phyloP scores from a whole-genome alignment of 441 rosid species.

The Daphne laureola region DNA sequence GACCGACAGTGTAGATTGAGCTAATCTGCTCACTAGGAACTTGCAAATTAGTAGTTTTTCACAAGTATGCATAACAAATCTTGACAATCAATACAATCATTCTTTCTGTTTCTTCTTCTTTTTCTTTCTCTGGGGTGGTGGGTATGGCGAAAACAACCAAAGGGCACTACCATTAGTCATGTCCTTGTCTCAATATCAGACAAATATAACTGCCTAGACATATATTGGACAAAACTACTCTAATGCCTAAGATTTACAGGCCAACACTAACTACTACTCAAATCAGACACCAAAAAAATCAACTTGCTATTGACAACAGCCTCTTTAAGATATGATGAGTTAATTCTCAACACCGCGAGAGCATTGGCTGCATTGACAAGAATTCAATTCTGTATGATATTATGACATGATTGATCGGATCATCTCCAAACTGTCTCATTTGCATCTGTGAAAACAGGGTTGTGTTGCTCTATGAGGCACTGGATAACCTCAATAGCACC shows the following conservation, averaged over 20 bases:
- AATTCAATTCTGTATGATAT: not conserved
- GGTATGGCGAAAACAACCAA: no score
- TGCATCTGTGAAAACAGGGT: slow-evolving; percentile 75
- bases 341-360: not conserved
- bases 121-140: no score
- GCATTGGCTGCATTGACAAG: not conserved
- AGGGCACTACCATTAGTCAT: not conserved
- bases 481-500: slow-evolving; percentile 73
- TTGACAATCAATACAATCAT: no score
- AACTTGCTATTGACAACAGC: no score
- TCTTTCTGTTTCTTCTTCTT: no score
- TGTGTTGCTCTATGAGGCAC: slow-evolving; percentile 81
- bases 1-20: no score
- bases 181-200: slow-evolving; percentile 5
- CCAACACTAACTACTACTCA: slow-evolving; percentile 2
- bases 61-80: no score
- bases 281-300: not conserved
- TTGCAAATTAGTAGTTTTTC: no score
- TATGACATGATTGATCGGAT: slow-evolving; percentile 4
- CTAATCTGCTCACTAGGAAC: no score
- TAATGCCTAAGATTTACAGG: slow-evolving; percentile 27
- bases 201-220: not conserved
- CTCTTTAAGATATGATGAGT: no score
- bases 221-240: slow-evolving; percentile 1
- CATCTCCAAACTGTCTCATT: slow-evolving; percentile 66